Evolutionary conservation across 2,329 filamentous ascomycete genomes (phyloP), one percentile per base, ranked within the genome.

Genomic region (Alternaria sp.): DNA sequence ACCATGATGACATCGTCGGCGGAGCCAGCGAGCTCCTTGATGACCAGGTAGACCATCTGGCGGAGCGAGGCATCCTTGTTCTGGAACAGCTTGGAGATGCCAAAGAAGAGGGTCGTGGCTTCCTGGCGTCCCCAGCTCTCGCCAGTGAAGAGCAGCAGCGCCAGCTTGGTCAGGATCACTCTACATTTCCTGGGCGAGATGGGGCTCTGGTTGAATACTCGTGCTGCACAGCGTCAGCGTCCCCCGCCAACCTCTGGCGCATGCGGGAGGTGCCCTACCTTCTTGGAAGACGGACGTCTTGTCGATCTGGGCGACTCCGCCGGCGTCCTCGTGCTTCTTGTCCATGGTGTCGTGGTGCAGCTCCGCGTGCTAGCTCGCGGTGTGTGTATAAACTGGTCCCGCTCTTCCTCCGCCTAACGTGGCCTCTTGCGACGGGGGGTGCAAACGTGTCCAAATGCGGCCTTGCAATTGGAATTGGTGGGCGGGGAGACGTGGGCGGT

Each of bases 1-100:
- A 97, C 96, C 96, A 99, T 98, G 80, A 99, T 99, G 69, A 97
- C 96, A 86, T 99, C 96, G 84, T 98, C 93, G 62, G 96, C 96
- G 23, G 93, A 97, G 81, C 90, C 89, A 71, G 95, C 93, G 76
- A 99, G 87, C 87, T 99, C 96, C 88, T 98, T 99, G 85, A 98
- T 93, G 79, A 97, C 90, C 71, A 98, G 87, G 84, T 98, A 97
- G 55, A 99, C 95, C 94, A 98, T 97, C 86, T 99, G 96, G 77
- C 96, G 93, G 79, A 99, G 87, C 75, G 93, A 95, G 76, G 94
- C 92, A 90, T 99, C 96, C 83, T 97, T 98, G 84, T 98, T 98
- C 86, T 98, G 95, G 87, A 99, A 99, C 65, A 98, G 88, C 87
- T 98, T 98, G 66, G 95, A 98, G 82, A 80, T 98, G 74, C 95